These are phyloP conservation scores for Cairneyella variabilis DNA, from an alignment of 495 filamentous ascomycete genomes.

Conservation along the genomic window DNA sequence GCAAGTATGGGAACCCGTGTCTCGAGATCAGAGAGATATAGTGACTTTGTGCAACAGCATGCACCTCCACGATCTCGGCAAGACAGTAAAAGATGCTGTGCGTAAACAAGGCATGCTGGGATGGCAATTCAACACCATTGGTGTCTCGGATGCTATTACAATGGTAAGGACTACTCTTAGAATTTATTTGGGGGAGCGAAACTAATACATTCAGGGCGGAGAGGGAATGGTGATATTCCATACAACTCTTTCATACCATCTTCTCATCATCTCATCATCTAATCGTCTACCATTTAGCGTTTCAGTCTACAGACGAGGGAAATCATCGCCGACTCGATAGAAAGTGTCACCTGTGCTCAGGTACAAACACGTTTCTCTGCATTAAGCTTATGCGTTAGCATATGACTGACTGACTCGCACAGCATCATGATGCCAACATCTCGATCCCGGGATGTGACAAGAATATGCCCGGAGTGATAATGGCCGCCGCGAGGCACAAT, in stretches of 20 bases:
- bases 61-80: conserved; percentile 77
- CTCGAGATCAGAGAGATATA: conserved; percentile 8
- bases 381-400: neutral
- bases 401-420: conserved; percentile 23
- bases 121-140: conserved; percentile 87
- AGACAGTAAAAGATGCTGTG: conserved; percentile 82
- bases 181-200: too few species aligned
- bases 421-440: conserved; percentile 91
- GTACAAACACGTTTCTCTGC: neutral
- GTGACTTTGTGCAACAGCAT: conserved; percentile 29
- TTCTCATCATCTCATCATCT: too few species aligned
- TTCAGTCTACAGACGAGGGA: conserved; percentile 95
- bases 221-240: too few species aligned
- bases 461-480: conserved; percentile 87
- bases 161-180: too few species aligned
- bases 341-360: conserved; percentile 78
- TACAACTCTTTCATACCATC: too few species aligned
- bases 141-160: conserved; percentile 67
- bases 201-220: too few species aligned
- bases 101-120: conserved; percentile 82
- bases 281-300: too few species aligned
- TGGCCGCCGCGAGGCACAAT: conserved; percentile 79
- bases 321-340: conserved; percentile 92
- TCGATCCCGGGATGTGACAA: conserved; percentile 96
- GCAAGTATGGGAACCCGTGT: conserved; percentile 45